Evolutionary conservation across 495 filamentous ascomycete species (phyloP).

Genomic region (Lepraria neglecta): DNA sequence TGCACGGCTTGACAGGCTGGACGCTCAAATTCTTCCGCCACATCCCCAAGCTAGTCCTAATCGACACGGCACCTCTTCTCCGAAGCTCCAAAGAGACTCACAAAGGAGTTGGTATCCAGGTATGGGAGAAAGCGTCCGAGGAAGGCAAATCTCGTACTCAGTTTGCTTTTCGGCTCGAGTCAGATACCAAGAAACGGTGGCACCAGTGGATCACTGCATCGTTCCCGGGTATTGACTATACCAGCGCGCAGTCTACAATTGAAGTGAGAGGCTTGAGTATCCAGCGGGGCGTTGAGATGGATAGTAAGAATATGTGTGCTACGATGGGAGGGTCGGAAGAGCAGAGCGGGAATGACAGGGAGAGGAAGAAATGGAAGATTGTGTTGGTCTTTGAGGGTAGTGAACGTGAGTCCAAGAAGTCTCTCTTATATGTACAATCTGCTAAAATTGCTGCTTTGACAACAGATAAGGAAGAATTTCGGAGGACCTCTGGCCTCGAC

Average conservation of each 20-base stretch:
- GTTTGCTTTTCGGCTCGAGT: conserved; percentile 11
- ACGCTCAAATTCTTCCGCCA: conserved; percentile 13
- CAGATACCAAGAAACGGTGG: conserved; percentile 12
- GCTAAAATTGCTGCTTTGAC: too few species aligned
- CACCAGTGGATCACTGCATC: conserved; percentile 9
- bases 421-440: too few species aligned
- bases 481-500: too few species aligned
- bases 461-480: too few species aligned
- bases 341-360: background rate
- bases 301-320: conserved; percentile 20
- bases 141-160: conserved; percentile 14
- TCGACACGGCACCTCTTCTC: conserved; percentile 11
- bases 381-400: conserved; percentile 1
- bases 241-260: background rate
- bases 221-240: background rate
- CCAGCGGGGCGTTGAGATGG: conserved; percentile 16
- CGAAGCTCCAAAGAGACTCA: conserved; percentile 9
- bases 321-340: conserved; percentile 31
- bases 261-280: conserved; percentile 11
- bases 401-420: conserved; percentile 6
- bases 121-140: conserved; percentile 18
- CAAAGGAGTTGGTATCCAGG: conserved; percentile 13
- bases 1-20: conserved; percentile 20
- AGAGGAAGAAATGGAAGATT: background rate
- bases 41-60: conserved; percentile 6